phyloP scores from a whole-genome alignment of 1,284 basidiomycete species.

The Inonotus hispidus region DNA sequence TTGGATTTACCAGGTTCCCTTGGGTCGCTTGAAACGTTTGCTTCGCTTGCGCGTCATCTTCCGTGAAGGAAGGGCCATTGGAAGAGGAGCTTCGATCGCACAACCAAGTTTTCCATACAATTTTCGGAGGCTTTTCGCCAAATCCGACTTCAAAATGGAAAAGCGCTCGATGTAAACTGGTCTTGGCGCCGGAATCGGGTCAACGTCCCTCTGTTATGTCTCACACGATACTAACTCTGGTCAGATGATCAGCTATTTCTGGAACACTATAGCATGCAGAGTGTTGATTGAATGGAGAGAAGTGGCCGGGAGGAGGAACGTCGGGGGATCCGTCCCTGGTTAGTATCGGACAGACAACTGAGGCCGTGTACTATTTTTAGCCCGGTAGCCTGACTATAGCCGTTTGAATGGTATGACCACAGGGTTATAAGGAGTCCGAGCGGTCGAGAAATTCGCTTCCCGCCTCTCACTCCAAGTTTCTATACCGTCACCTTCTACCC shows the following conservation, averaged over 20 bases:
- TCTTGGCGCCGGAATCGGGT: background rate
- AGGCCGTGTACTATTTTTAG: background rate
- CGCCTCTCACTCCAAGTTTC: background rate
- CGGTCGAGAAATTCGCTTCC: background rate
- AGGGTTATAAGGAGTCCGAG: background rate
- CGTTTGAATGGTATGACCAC: background rate
- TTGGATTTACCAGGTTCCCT: background rate
- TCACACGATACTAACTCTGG: background rate
- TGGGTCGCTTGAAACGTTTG: background rate
- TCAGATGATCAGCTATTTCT: constrained; percentile 9
- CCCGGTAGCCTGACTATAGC: background rate
- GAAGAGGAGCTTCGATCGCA: background rate
- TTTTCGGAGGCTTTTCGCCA: background rate
- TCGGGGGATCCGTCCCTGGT: constrained; percentile 1
- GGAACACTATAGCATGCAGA: background rate
- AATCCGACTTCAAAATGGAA: background rate
- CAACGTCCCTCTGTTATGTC: background rate
- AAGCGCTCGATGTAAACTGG: background rate
- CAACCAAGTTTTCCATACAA: background rate
- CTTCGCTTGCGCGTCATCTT: background rate
- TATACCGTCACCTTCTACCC: background rate
- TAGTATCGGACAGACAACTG: background rate
- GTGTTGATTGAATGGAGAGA: constrained; percentile 1
- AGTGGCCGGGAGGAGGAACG: constrained; percentile 7
- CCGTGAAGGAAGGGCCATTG: background rate